These are phyloP conservation scores for Ceratobasidium sp. DNA, from an alignment of 1,284 basidiomycete genomes.

Conservation along the genomic window DNA sequence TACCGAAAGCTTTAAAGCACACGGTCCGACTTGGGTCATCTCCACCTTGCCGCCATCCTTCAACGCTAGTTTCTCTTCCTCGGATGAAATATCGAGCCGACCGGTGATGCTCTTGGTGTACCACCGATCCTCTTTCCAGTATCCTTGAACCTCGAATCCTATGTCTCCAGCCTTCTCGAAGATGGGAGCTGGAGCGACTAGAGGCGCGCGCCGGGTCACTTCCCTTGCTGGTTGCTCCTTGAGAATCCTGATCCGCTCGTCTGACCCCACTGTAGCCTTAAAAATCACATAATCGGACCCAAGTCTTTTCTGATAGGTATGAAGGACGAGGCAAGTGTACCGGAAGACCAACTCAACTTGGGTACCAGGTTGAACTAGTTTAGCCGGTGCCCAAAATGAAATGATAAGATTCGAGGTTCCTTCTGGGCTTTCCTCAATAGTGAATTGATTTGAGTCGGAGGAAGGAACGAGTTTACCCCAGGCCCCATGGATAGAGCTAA, in stretches of 20 bases:
- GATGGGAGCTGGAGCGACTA: slow-evolving; percentile 1
- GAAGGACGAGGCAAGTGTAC: neutral
- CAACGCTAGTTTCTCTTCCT: slow-evolving; percentile 48
- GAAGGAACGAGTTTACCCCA: slow-evolving; percentile 8
- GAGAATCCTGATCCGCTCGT: slow-evolving; percentile 47
- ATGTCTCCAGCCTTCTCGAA: neutral
- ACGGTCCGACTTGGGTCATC: slow-evolving; percentile 49
- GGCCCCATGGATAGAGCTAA: slow-evolving; percentile 1
- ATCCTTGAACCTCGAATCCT: neutral
- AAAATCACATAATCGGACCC: slow-evolving; percentile 48
- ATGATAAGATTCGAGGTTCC: slow-evolving; percentile 19
- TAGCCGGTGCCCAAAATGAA: slow-evolving; percentile 18
- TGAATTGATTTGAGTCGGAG: neutral
- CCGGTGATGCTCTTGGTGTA: slow-evolving; percentile 43
- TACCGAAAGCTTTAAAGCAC: slow-evolving; percentile 48
- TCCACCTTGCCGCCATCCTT: slow-evolving; percentile 41
- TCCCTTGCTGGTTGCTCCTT: slow-evolving; percentile 42
- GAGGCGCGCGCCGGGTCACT: neutral
- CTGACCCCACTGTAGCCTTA: slow-evolving; percentile 47
- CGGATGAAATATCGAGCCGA: slow-evolving; percentile 46
- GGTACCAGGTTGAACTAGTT: neutral
- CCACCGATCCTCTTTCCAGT: neutral
- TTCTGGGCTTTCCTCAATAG: neutral
- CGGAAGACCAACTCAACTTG: neutral
- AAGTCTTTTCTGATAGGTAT: slow-evolving; percentile 42